Base-by-base conservation (phyloP, 176 grass and related monocot species). In the Ensete ventricosum region DNA sequence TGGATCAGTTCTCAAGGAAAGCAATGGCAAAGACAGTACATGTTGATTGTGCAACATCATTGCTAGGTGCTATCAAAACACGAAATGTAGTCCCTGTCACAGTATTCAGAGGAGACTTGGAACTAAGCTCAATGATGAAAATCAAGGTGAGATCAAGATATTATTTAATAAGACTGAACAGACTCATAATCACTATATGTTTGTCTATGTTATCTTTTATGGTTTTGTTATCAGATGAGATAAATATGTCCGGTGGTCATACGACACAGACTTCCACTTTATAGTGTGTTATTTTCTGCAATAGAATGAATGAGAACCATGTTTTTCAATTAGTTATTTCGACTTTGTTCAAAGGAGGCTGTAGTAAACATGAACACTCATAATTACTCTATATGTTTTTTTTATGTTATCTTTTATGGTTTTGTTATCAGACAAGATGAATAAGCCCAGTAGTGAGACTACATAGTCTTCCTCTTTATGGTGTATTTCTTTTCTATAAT, bases 41-140 rank as follows among this genome's bases (percentile, higher is more conserved):
- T 69, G 84, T 93, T 82, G 88, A 93, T 77, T 91, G 75, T 72
- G 77, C 88, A 34, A 89, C 84, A 57, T 91, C 94, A 14, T 79
- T 98, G 52, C 83, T 93, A 63, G 90, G 94, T 84, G 94, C 88
- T 78, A 73, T 98, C 50, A 98, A 78, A 75, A 91, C 94, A 75
- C 89, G 86, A 77, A 98, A 84, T 75, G 83, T 98, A 64, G 67
- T 85, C 49, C 94, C 94, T 55, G 90, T 93, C 80, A 98, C 94
- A 50, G 69, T 98, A 74, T 98, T 93, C 81, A 93, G 94, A 80
- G 90, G 94, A 81, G 90, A 98, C 50, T 57, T 98, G 64, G 94
- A 98, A 91, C 79, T 98, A 51, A 87, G 73, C 72, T 83, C 88
- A 68, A 91, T 81, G 66, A 86, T 90, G 64, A 93, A 85, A 85